Conservation (phyloP, 1,139 yeast species). For the Protomyces macrosporus region DNA sequence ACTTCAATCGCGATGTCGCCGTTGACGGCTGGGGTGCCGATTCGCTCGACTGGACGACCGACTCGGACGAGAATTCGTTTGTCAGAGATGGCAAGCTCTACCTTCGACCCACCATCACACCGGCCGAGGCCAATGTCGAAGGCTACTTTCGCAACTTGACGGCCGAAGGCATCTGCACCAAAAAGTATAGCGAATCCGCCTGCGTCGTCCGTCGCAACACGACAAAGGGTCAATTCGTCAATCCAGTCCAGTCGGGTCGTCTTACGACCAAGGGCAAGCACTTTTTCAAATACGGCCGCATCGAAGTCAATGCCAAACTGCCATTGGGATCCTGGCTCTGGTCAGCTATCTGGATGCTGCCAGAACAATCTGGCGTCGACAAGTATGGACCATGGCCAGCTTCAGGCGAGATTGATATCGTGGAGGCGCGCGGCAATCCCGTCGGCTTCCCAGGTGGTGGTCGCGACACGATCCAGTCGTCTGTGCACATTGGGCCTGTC, state of each 20-base stretch:
- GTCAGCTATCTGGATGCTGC: constrained; percentile 33
- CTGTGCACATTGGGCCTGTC: neutral
- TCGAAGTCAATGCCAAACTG: constrained; percentile 30
- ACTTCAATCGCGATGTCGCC: constrained; percentile 30
- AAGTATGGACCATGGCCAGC: constrained; percentile 32
- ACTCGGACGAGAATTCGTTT: constrained; percentile 27
- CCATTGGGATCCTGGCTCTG: constrained; percentile 32
- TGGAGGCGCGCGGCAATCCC: constrained; percentile 30
- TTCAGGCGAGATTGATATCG: constrained; percentile 31
- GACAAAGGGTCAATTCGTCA: constrained; percentile 26
- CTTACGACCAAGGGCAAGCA: constrained; percentile 28
- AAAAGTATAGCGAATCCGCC: constrained; percentile 12
- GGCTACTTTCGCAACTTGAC: constrained; percentile 31
- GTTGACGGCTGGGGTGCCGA: constrained; percentile 22
- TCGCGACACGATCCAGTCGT: constrained; percentile 12
- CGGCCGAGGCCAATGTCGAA: constrained; percentile 26
- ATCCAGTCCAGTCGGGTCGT: constrained; percentile 31
- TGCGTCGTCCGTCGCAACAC: constrained; percentile 28
- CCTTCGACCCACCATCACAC: constrained; percentile 30
- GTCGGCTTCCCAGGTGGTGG: constrained; percentile 27
- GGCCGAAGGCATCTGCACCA: constrained; percentile 28
- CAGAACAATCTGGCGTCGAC: constrained; percentile 17
- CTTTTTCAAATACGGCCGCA: constrained; percentile 28
- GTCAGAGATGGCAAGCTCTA: constrained; percentile 29
- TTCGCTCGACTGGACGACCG: constrained; percentile 28